Evolutionary conservation across 169 alveolate species (phyloP).

Genomic region (Cryptosporidium ryanae): DNA sequence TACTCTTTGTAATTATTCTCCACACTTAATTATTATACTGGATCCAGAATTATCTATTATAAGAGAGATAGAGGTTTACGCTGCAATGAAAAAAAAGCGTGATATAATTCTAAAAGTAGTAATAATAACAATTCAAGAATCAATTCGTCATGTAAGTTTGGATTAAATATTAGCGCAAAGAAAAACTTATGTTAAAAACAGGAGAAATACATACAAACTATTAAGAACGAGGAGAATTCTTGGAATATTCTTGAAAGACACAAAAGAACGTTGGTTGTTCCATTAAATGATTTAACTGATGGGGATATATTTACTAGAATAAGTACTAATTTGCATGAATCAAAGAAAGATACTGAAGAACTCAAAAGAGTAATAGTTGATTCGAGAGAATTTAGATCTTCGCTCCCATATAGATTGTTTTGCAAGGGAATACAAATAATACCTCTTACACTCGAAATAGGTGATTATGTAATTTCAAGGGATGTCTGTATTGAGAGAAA

Average conservation of each 20-base stretch:
- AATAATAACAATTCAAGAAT: slow-evolving; percentile 46
- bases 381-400: slow-evolving; percentile 83
- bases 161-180: neutral
- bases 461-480: slow-evolving; percentile 86
- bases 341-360: neutral
- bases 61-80: slow-evolving; percentile 51
- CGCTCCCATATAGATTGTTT: slow-evolving; percentile 84
- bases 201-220: slow-evolving; percentile 28
- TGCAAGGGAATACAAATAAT: slow-evolving; percentile 82
- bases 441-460: slow-evolving; percentile 84
- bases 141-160: slow-evolving; percentile 65
- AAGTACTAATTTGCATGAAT: neutral
- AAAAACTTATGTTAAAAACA: neutral
- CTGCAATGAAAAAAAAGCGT: slow-evolving; percentile 13
- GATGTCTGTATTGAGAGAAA: slow-evolving; percentile 88
- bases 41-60: slow-evolving; percentile 52
- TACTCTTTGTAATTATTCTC: neutral
- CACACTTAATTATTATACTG: slow-evolving; percentile 36
- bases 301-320: slow-evolving; percentile 36
- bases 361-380: slow-evolving; percentile 80
- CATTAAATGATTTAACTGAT: slow-evolving; percentile 56
- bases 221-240: slow-evolving; percentile 66
- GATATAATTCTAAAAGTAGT: slow-evolving; percentile 1
- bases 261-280: slow-evolving; percentile 74
- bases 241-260: slow-evolving; percentile 74